Percentiles rank a stretch among this genome's conserved stretches.
phyloP scores from a whole-genome alignment of 2,329 filamentous ascomycete genomes.

The Calonectria multiphialidica region DNA sequence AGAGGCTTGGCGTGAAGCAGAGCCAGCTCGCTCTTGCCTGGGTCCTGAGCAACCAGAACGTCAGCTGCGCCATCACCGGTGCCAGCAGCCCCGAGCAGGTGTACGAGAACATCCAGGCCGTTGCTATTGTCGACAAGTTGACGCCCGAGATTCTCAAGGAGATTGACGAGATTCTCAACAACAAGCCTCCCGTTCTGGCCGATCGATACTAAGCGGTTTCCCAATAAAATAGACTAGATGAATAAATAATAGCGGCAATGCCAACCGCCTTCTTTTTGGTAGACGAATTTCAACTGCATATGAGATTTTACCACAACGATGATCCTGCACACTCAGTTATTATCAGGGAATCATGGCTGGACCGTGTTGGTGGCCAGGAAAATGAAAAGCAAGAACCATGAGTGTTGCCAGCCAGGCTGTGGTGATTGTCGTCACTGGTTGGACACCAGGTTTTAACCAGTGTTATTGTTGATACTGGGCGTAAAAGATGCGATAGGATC shows the following conservation, averaged over 20 bases:
- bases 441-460: too few species aligned
- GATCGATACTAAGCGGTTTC: conserved; percentile 46
- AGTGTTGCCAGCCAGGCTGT: too few species aligned
- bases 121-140: conserved; percentile 65
- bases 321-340: too few species aligned
- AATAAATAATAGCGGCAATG: conserved; percentile 3
- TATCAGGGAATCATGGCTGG: too few species aligned
- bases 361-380: not conserved
- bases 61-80: conserved; percentile 72
- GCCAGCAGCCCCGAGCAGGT: conserved; percentile 70
- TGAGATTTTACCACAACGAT: too few species aligned
- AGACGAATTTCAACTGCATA: too few species aligned
- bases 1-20: conserved; percentile 71
- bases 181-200: conserved; percentile 64
- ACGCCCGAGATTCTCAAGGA: conserved; percentile 70
- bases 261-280: conserved; percentile 33
- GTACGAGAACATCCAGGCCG: conserved; percentile 68
- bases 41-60: conserved; percentile 72
- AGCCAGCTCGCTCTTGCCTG: conserved; percentile 70
- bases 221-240: not conserved
- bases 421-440: too few species aligned
- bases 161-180: conserved; percentile 70
- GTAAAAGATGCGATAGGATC: too few species aligned
- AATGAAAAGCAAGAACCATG: not conserved
- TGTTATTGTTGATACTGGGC: too few species aligned